Conservation (phyloP, 495 filamentous ascomycete species). For the Hypoxylon lenormandii region DNA sequence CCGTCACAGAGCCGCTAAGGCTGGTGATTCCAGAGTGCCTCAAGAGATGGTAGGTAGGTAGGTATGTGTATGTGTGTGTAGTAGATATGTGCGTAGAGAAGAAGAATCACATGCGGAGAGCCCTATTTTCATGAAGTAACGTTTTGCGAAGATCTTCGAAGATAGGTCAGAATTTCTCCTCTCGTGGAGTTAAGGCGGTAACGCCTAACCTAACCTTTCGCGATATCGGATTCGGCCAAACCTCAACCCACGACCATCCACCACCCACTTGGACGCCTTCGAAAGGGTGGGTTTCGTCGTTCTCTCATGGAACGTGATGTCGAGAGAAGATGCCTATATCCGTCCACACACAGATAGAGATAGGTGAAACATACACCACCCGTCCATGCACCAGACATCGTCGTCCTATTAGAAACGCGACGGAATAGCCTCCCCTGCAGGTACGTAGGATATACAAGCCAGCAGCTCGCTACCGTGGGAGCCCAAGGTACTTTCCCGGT, state of each 20-base stretch:
- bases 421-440: conserved; percentile 2
- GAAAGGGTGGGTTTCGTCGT: conserved; percentile 1
- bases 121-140: conserved; percentile 6
- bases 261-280: conserved; percentile 2
- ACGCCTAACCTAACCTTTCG: conserved; percentile 2
- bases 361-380: conserved; percentile 14
- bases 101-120: neutral
- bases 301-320: conserved; percentile 18
- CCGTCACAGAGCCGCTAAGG: neutral
- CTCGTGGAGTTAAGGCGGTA: neutral
- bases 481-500: conserved; percentile 20
- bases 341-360: too few relatives aligned
- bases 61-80: too few relatives aligned
- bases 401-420: conserved; percentile 13
- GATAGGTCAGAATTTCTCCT: neutral
- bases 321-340: neutral
- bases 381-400: too few relatives aligned
- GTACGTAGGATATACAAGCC: conserved; percentile 33
- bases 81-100: neutral
- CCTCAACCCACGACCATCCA: too few relatives aligned
- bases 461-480: neutral
- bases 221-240: conserved; percentile 19
- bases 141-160: conserved; percentile 7
- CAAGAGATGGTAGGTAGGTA: neutral
- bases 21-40: neutral